A percentile compares a stretch with the other conserved stretches of the same genome.
Evolutionary conservation across 805 yeast genomes (phyloP).

Genomic region (Metschnikowia matae): DNA sequence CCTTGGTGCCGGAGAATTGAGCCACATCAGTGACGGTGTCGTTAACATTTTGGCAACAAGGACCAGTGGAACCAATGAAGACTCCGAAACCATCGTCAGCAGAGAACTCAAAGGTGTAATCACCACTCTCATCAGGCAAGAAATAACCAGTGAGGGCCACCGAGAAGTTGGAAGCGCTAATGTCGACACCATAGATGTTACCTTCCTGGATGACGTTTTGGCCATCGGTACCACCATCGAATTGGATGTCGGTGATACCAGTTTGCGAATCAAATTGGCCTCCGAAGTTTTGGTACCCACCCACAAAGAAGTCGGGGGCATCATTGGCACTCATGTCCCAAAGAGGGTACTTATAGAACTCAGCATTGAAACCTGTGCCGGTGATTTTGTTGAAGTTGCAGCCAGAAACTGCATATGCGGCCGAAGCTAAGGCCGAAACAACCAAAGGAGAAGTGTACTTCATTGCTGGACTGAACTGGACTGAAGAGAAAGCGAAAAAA

Average conservation of each 20-base stretch:
- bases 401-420: conserved; percentile 3
- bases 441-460: background rate
- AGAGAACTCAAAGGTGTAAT: conserved; percentile 2
- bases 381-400: background rate
- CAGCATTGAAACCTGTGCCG: conserved; percentile 4
- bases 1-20: conserved; percentile 4
- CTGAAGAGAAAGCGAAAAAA: background rate
- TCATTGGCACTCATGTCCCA: background rate
- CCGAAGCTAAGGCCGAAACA: conserved; percentile 1
- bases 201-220: background rate
- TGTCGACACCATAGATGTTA: background rate
- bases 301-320: background rate
- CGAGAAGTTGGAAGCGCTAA: conserved; percentile 1
- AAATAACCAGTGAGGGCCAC: conserved; percentile 4
- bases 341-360: conserved; percentile 3
- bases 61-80: conserved; percentile 2
- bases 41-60: conserved; percentile 2
- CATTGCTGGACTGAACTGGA: background rate
- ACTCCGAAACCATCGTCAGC: conserved; percentile 4
- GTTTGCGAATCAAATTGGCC: background rate
- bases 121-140: conserved; percentile 1
- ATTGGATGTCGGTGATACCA: background rate
- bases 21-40: conserved; percentile 3
- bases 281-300: background rate
- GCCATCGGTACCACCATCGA: background rate